phyloP scores from a whole-genome alignment of 2,329 filamentous ascomycete species.

The Colletotrichum sp. region DNA sequence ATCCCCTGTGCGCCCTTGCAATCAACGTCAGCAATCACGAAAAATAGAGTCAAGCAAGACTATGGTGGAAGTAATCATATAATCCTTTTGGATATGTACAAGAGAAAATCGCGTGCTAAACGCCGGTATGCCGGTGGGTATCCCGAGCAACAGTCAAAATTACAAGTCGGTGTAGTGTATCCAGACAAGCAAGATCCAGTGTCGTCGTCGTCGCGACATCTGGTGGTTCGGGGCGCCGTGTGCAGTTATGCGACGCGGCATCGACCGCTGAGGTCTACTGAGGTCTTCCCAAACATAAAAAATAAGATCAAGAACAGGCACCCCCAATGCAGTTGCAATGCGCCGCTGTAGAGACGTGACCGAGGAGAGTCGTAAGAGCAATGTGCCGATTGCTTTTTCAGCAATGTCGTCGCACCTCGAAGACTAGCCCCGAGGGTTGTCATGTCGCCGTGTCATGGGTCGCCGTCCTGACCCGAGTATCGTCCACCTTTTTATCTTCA shows the following conservation, averaged over 20 bases:
- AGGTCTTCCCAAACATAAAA: neutral
- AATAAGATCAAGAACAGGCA: neutral
- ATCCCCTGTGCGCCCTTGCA: neutral
- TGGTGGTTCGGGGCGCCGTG: neutral
- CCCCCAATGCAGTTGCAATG: constrained; percentile 13
- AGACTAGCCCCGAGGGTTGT: constrained; percentile 8
- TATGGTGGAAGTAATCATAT: neutral
- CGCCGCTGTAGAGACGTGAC: constrained; percentile 4
- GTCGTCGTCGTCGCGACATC: neutral
- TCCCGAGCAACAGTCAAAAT: constrained; percentile 10
- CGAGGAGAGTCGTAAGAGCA: constrained; percentile 13
- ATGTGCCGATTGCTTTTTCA: constrained; percentile 4
- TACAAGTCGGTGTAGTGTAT: constrained; percentile 14
- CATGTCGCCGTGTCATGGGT: constrained; percentile 15
- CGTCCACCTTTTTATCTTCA: neutral
- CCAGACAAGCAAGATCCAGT: constrained; percentile 7
- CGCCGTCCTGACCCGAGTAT: neutral
- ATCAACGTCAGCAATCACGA: neutral
- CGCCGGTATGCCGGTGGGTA: neutral
- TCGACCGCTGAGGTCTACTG: neutral
- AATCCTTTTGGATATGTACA: constrained; percentile 17
- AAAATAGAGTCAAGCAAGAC: neutral
- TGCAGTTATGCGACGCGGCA: neutral
- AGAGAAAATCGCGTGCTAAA: constrained; percentile 6
- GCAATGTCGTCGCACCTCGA: constrained; percentile 15